These are phyloP conservation scores for Themeda triandra DNA, from an alignment of 176 grass and related monocot species.

Conservation along the genomic window DNA sequence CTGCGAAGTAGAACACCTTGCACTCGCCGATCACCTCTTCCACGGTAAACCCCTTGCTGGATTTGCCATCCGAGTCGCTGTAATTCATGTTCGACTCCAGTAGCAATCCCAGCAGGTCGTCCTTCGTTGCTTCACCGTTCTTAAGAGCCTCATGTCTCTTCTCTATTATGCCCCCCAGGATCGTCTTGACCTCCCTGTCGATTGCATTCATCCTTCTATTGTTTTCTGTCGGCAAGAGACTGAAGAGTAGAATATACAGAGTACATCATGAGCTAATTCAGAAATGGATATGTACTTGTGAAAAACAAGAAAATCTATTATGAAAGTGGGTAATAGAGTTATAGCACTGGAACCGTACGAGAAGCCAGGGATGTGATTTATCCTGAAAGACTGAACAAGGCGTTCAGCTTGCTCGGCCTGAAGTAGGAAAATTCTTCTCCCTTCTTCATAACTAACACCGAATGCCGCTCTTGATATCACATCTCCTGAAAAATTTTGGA, in stretches of 20 bases:
- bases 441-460: constrained; percentile 62
- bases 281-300: neutral
- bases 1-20: constrained; percentile 90
- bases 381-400: neutral
- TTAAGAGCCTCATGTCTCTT: constrained; percentile 45
- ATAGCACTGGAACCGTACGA: constrained; percentile 14
- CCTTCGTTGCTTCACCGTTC: neutral
- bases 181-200: constrained; percentile 27
- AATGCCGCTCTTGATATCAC: constrained; percentile 74
- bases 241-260: neutral
- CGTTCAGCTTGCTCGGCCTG: constrained; percentile 49
- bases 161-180: constrained; percentile 52
- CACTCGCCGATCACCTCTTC: constrained; percentile 90
- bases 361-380: constrained; percentile 53
- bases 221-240: constrained; percentile 25
- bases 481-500: constrained; percentile 55
- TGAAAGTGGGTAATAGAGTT: neutral
- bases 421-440: constrained; percentile 55
- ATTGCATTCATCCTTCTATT: constrained; percentile 59
- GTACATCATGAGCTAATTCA: neutral
- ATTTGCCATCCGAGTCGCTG: constrained; percentile 4
- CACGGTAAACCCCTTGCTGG: constrained; percentile 34
- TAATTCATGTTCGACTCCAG: constrained; percentile 66
- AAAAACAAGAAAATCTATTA: neutral
- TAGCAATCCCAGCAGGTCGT: constrained; percentile 61